Evolutionary conservation across 257 asterid genomes (phyloP), one percentile per base, ranked within the genome.

Genomic region (Asclepias syriaca): DNA sequence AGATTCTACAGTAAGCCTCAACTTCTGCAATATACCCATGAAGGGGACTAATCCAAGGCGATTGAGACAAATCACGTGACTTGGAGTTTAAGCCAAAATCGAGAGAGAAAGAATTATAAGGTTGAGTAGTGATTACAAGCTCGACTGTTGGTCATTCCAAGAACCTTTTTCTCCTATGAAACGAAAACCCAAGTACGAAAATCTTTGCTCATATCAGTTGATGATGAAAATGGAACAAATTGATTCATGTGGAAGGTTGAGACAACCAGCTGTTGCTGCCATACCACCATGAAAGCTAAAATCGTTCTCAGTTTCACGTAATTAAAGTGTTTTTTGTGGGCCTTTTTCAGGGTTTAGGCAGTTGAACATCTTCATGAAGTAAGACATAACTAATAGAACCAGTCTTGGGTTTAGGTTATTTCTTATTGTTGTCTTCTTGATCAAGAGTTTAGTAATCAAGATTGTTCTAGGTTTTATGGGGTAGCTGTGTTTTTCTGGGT

Each of bases 11-110:
- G 69, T 91, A 95, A 72, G 99, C 97, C 85, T 95, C 99, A 9
- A 95, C 93, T 86, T 95, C 98, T 19, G 98, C 93, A 32, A 95
- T 88, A 75, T 95, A 96, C 48, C 99, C 99, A 13, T 97, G 99
- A 43, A 95, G 90, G 43, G 99, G 99, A 58, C 99, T 98, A 73
- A 87, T 85, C 92, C 85, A 83, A 58, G 88, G 95, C 72, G 78
- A 67, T 77, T 85, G 87, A 10, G 90, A 79, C 57, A 87, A 79
- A 64, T 84, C 96, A 29, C 79, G 81, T 60, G 87, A 49, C 81
- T 87, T 88, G 77, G 91, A 94, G 82, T 91, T 97, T 75, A 91
- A 84, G 53, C 96, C 97, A 65, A 84, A 82, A 78, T 85, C 83
- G 39, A 77, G 82, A 58, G 93, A 85, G 78, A 88, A 82, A 9